A percentile compares a stretch with the other conserved stretches of the same genome.
Evolutionary conservation across 2,329 filamentous ascomycete genomes (phyloP).

Genomic region (Pestalotiopsis sp.): DNA sequence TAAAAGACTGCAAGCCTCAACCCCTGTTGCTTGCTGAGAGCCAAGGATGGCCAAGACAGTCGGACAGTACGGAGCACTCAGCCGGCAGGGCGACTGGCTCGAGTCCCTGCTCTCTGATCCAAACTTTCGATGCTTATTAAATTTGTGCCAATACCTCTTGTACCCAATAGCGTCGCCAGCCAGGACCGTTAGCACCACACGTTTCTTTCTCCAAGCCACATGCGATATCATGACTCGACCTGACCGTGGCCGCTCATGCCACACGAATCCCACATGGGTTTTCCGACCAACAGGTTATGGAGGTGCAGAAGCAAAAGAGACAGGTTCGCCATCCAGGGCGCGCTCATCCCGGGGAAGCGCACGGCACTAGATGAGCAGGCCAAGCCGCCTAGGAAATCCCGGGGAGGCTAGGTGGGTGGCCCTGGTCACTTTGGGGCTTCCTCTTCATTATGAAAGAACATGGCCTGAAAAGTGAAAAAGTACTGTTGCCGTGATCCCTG

Average conservation of each 20-base stretch:
- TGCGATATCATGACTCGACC: neutral
- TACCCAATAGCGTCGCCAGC: neutral
- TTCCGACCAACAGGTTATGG: neutral
- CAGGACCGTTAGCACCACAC: neutral
- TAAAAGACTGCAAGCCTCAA: neutral
- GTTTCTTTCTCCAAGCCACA: neutral
- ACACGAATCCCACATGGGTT: neutral
- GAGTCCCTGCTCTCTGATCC: neutral
- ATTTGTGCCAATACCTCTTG: neutral
- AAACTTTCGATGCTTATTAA: neutral
- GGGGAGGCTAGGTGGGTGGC: neutral
- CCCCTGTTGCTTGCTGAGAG: neutral
- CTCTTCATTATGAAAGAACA: no score
- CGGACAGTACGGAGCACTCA: neutral
- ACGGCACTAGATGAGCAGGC: neutral
- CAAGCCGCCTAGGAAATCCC: slow-evolving; percentile 1
- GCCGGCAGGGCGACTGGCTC: neutral
- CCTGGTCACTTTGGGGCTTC: neutral
- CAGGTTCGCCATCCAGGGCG: neutral
- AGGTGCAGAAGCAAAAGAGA: no score
- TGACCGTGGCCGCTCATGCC: neutral
- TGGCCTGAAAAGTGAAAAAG: neutral
- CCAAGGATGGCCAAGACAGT: neutral
- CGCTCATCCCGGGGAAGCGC: neutral
- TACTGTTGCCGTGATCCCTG: neutral